Evolutionary conservation across 108 stramenopile genomes (phyloP).

Genomic region (Ochromonas danica): DNA sequence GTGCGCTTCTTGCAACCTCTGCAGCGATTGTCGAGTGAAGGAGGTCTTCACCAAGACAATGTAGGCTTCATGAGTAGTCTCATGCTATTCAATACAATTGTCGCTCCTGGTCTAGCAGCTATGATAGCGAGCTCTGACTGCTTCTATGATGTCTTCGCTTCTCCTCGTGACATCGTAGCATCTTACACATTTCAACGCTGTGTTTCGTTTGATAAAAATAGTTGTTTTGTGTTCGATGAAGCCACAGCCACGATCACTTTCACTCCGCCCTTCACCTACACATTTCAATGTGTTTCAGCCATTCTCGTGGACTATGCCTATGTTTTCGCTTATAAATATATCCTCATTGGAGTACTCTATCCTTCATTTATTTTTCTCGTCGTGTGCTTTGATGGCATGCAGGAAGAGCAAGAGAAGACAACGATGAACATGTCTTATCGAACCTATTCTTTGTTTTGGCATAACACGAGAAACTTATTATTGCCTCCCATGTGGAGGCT

Average conservation of each 20-base stretch:
- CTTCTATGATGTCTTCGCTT: not conserved
- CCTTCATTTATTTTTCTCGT: not conserved
- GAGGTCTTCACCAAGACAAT: not conserved
- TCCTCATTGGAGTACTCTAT: not conserved
- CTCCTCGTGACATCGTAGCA: not conserved
- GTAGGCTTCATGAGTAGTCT: too few relatives aligned
- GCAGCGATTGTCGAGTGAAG: not conserved
- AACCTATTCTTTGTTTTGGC: too few relatives aligned
- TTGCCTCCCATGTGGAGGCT: too few relatives aligned
- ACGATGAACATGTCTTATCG: too few relatives aligned
- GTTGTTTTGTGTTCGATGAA: not conserved
- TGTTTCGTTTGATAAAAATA: too few relatives aligned
- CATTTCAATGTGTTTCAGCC: not conserved
- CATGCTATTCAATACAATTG: not conserved
- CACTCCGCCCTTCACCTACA: slow-evolving; percentile 1
- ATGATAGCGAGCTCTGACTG: too few relatives aligned
- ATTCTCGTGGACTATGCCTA: not conserved
- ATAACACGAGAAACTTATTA: too few relatives aligned
- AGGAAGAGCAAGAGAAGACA: slow-evolving; percentile 4
- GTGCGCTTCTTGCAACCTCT: not conserved
- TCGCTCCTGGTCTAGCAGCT: not conserved
- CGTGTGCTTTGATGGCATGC: not conserved
- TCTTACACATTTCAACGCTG: not conserved
- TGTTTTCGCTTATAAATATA: too few relatives aligned
- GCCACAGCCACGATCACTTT: not conserved